phyloP scores from a whole-genome alignment of 257 asterid species.

The Cruciata laevipes region DNA sequence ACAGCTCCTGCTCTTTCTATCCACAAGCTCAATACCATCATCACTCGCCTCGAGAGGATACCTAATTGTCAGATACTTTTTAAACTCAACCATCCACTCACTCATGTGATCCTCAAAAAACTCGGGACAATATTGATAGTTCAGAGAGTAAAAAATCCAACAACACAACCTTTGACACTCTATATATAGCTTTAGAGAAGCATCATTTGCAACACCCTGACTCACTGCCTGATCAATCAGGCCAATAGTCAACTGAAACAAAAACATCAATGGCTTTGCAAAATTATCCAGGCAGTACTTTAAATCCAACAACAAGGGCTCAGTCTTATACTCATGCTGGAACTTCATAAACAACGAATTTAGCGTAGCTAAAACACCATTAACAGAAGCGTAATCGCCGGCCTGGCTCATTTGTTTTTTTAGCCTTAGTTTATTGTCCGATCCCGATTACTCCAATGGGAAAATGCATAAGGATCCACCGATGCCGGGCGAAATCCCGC shows the following conservation, averaged over 20 bases:
- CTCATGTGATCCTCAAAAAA: slow-evolving; percentile 86
- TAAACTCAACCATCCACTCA: slow-evolving; percentile 89
- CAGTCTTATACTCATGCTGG: slow-evolving; percentile 58
- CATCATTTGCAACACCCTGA: slow-evolving; percentile 38
- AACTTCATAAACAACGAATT: slow-evolving; percentile 75
- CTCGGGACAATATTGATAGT: slow-evolving; percentile 69
- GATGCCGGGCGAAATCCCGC: too few species aligned
- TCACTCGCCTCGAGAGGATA: slow-evolving; percentile 56
- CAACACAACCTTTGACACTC: slow-evolving; percentile 90
- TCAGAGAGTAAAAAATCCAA: slow-evolving; percentile 69
- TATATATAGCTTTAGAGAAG: slow-evolving; percentile 45
- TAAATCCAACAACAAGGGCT: slow-evolving; percentile 65
- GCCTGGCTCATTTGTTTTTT: slow-evolving; percentile 53
- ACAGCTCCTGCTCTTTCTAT: slow-evolving; percentile 74
- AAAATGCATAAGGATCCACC: too few species aligned
- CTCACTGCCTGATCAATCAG: slow-evolving; percentile 43
- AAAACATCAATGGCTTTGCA: slow-evolving; percentile 60
- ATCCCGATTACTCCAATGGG: too few species aligned
- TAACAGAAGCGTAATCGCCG: slow-evolving; percentile 68
- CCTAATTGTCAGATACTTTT: slow-evolving; percentile 54
- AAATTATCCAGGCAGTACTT: slow-evolving; percentile 79
- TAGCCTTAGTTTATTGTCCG: too few species aligned
- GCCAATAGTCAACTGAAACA: slow-evolving; percentile 55
- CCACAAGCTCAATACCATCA: slow-evolving; percentile 78
- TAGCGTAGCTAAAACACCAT: slow-evolving; percentile 64